phyloP scores from a whole-genome alignment of 2,329 filamentous ascomycete genomes.

The Verticillium dahliae region DNA sequence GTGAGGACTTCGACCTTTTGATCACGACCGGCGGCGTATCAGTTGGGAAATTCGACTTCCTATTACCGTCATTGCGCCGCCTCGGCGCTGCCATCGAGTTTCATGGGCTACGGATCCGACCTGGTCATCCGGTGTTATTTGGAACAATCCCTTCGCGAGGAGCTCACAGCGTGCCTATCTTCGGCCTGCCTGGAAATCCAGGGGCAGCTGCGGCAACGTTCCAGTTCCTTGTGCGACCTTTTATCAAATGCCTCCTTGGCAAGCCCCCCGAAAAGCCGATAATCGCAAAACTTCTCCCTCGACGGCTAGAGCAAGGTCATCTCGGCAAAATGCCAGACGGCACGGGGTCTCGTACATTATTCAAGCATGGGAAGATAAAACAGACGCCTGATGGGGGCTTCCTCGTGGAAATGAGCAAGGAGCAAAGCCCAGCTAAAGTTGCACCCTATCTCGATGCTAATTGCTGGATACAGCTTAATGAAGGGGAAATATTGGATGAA shows the following conservation, averaged over 20 bases:
- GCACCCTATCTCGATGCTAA: neutral
- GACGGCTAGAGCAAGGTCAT: neutral
- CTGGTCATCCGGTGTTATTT: too few relatives aligned
- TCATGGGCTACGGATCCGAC: too few relatives aligned
- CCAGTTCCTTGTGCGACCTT: neutral
- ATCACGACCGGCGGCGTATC: constrained; percentile 1
- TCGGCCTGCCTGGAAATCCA: neutral
- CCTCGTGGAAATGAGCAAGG: neutral
- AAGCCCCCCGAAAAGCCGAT: neutral
- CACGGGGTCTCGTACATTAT: too few relatives aligned
- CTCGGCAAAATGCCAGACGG: neutral
- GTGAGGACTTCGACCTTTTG: neutral
- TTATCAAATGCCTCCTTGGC: too few relatives aligned
- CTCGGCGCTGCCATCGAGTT: neutral
- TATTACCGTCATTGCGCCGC: neutral
- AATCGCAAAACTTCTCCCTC: neutral
- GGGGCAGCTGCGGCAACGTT: neutral
- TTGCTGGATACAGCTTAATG: neutral
- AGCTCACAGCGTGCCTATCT: neutral
- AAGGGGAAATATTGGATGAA: neutral
- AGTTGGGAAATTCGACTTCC: neutral
- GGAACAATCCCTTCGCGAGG: neutral
- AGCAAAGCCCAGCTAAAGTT: constrained; percentile 1
- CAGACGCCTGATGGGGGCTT: neutral
- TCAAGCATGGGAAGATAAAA: neutral